These are phyloP conservation scores for Lipomyces chichibuensis DNA, from an alignment of 805 yeast species.

Conservation along the genomic window DNA sequence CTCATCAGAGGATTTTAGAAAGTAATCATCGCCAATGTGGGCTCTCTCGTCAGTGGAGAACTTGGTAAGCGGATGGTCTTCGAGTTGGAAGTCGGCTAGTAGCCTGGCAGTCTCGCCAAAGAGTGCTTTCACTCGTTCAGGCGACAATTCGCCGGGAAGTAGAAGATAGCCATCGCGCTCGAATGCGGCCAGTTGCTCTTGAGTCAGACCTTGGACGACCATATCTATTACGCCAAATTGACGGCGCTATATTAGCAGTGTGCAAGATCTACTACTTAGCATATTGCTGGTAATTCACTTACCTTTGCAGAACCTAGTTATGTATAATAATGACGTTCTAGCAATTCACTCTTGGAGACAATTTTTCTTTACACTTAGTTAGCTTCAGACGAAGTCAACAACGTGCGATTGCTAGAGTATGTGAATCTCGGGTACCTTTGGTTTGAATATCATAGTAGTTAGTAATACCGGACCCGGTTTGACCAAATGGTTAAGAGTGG, in stretches of 20 bases:
- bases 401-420: too few relatives aligned
- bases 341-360: not conserved
- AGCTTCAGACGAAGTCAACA: too few relatives aligned
- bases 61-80: constrained; percentile 66
- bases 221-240: not conserved
- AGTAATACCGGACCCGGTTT: too few relatives aligned
- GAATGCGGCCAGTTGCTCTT: constrained; percentile 56
- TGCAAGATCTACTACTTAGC: not conserved
- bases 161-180: constrained; percentile 62
- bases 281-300: not conserved
- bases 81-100: constrained; percentile 54
- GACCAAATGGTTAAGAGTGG: too few relatives aligned
- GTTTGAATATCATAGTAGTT: too few relatives aligned
- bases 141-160: constrained; percentile 57
- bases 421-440: too few relatives aligned
- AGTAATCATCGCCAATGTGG: constrained; percentile 75
- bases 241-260: not conserved
- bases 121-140: constrained; percentile 49
- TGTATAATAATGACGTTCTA: not conserved
- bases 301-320: not conserved
- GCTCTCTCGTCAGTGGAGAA: constrained; percentile 61
- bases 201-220: constrained; percentile 46
- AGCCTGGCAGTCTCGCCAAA: constrained; percentile 52
- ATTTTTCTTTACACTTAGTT: too few relatives aligned
- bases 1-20: constrained; percentile 69